Percentiles rank a stretch among this genome's conserved stretches.
Conservation (phyloP, 306 rosid species). For the Bauhinia variegata region DNA sequence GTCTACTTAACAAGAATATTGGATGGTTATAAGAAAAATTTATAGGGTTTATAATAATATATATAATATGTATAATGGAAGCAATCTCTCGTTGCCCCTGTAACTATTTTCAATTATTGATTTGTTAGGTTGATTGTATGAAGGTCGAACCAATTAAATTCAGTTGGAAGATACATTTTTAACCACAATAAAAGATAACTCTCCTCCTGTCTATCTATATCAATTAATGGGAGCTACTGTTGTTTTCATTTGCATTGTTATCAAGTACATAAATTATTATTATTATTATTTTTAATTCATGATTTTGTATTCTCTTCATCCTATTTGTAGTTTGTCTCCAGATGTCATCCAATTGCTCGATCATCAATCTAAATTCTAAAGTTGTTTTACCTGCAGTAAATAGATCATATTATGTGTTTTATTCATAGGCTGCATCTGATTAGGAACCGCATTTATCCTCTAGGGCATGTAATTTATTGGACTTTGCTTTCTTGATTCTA, state of each 20-base stretch:
- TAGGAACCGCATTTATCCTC: conserved; percentile 8
- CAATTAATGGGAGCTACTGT: not conserved
- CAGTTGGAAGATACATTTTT: not conserved
- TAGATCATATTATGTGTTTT: not conserved
- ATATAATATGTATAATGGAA: not conserved
- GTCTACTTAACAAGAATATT: not conserved
- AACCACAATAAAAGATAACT: not conserved
- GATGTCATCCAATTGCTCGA: conserved; percentile 13
- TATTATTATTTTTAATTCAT: no score
- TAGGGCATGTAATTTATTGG: conserved; percentile 20
- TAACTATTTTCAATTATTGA: not conserved
- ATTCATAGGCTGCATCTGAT: conserved; percentile 3
- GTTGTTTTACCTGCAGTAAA: not conserved
- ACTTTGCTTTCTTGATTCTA: conserved; percentile 10
- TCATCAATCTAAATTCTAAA: conserved; percentile 16
- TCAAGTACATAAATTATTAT: not conserved
- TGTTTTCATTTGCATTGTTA: not conserved
- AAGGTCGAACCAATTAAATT: not conserved
- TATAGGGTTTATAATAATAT: not conserved
- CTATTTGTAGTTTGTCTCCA: not conserved
- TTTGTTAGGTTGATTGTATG: not conserved
- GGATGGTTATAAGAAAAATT: not conserved
- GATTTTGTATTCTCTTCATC: not conserved
- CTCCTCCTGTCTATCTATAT: not conserved
- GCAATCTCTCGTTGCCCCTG: not conserved